Evolutionary conservation across 2,329 filamentous ascomycete species (phyloP).

Genomic region (Ceratocystis alfenasii): DNA sequence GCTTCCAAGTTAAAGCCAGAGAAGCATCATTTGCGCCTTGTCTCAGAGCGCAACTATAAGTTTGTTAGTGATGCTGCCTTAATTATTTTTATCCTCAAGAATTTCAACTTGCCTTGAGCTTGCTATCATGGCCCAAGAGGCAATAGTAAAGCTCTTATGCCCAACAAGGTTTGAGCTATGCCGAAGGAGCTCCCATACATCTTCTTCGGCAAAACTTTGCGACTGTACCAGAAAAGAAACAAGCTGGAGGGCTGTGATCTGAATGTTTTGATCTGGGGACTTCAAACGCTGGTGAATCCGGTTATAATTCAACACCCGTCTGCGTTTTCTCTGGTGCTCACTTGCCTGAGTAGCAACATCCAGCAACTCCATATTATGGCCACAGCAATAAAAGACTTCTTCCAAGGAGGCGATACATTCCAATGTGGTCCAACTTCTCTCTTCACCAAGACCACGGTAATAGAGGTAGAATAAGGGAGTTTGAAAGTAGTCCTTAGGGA

Average conservation of each 20-base stretch:
- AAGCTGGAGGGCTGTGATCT: slow-evolving; percentile 44
- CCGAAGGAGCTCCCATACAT: slow-evolving; percentile 44
- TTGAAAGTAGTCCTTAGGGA: slow-evolving; percentile 36
- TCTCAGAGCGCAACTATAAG: slow-evolving; percentile 28
- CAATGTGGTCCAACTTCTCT: slow-evolving; percentile 49
- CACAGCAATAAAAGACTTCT: slow-evolving; percentile 27
- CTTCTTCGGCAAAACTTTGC: slow-evolving; percentile 37
- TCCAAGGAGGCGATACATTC: slow-evolving; percentile 49
- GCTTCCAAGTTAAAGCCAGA: slow-evolving; percentile 46
- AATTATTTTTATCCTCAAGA: background rate
- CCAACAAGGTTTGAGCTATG: slow-evolving; percentile 47
- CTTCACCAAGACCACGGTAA: slow-evolving; percentile 41
- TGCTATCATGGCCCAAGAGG: slow-evolving; percentile 77
- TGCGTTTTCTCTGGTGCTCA: slow-evolving; percentile 43
- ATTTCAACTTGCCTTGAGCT: slow-evolving; percentile 53
- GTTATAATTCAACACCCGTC: slow-evolving; percentile 35
- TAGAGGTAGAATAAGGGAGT: slow-evolving; percentile 43
- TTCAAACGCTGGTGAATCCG: slow-evolving; percentile 40
- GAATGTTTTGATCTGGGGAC: slow-evolving; percentile 34
- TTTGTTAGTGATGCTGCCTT: slow-evolving; percentile 24
- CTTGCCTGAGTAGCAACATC: slow-evolving; percentile 25
- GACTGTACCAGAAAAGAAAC: slow-evolving; percentile 45
- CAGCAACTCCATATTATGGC: background rate
- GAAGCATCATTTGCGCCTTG: slow-evolving; percentile 18
- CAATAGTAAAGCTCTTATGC: slow-evolving; percentile 55